These are phyloP conservation scores for Strobilomyces echinocephalus DNA, from an alignment of 768 basidiomycete species.

Conservation along the genomic window DNA sequence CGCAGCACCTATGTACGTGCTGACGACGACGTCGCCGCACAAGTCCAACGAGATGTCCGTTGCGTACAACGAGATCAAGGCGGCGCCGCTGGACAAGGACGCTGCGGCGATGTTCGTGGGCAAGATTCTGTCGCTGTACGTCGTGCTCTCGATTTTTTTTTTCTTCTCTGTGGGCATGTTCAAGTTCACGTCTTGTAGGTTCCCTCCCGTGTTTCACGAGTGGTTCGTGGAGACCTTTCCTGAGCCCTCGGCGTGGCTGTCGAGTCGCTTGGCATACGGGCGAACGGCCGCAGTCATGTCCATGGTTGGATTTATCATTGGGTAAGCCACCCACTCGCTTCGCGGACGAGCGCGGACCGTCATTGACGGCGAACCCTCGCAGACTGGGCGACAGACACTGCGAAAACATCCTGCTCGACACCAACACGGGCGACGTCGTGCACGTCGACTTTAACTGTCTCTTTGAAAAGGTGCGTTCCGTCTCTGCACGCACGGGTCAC, in stretches of 20 bases:
- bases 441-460: constrained; percentile 98
- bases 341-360: neutral
- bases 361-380: neutral
- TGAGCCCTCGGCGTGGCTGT: constrained; percentile 92
- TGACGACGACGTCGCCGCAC: neutral
- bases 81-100: constrained; percentile 42
- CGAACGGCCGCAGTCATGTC: constrained; percentile 96
- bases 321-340: constrained; percentile 40
- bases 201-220: constrained; percentile 86
- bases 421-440: constrained; percentile 81
- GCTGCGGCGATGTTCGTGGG: constrained; percentile 47
- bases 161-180: neutral
- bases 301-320: constrained; percentile 96
- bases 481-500: neutral
- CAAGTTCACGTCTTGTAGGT: constrained; percentile 36
- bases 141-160: neutral
- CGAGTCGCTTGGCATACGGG: constrained; percentile 79
- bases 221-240: constrained; percentile 98
- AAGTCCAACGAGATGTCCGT: constrained; percentile 46
- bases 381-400: constrained; percentile 98
- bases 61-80: constrained; percentile 48
- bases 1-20: neutral
- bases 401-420: constrained; percentile 94
- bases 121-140: constrained; percentile 57
- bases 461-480: constrained; percentile 75